Conservation (phyloP, 2,329 filamentous ascomycete genomes). For the Neurospora crassa region DNA sequence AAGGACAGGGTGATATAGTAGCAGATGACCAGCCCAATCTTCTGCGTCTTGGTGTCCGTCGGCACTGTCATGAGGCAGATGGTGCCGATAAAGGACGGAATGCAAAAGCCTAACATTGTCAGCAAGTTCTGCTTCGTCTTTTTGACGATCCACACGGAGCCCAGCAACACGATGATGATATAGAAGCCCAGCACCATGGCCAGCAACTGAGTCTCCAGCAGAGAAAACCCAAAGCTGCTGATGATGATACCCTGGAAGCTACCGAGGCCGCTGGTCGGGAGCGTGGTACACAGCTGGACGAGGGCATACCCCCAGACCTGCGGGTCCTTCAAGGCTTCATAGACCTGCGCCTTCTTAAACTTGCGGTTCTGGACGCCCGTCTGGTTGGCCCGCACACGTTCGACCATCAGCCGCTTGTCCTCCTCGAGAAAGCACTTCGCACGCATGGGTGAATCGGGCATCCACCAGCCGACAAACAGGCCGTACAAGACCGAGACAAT, state of each 20-base stretch:
- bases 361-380: slow-evolving; percentile 48
- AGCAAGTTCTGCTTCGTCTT: slow-evolving; percentile 59
- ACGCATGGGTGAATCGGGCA: slow-evolving; percentile 63
- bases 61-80: slow-evolving; percentile 61
- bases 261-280: slow-evolving; percentile 64
- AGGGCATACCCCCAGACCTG: slow-evolving; percentile 56
- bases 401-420: slow-evolving; percentile 55
- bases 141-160: slow-evolving; percentile 58
- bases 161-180: slow-evolving; percentile 60
- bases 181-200: slow-evolving; percentile 67
- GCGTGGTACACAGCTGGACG: slow-evolving; percentile 61
- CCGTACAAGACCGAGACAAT: slow-evolving; percentile 53
- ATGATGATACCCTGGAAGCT: slow-evolving; percentile 70
- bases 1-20: slow-evolving; percentile 74
- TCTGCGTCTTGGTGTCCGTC: slow-evolving; percentile 45
- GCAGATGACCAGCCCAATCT: slow-evolving; percentile 58
- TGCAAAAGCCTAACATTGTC: slow-evolving; percentile 54
- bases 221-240: slow-evolving; percentile 54
- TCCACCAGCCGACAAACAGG: slow-evolving; percentile 51
- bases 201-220: slow-evolving; percentile 60
- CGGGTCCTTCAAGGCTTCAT: slow-evolving; percentile 50
- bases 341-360: slow-evolving; percentile 37
- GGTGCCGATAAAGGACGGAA: slow-evolving; percentile 64
- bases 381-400: slow-evolving; percentile 50
- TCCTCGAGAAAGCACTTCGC: slow-evolving; percentile 59